phyloP scores from a whole-genome alignment of 2,329 filamentous ascomycete genomes.

The Sphaceloma murrayae region DNA sequence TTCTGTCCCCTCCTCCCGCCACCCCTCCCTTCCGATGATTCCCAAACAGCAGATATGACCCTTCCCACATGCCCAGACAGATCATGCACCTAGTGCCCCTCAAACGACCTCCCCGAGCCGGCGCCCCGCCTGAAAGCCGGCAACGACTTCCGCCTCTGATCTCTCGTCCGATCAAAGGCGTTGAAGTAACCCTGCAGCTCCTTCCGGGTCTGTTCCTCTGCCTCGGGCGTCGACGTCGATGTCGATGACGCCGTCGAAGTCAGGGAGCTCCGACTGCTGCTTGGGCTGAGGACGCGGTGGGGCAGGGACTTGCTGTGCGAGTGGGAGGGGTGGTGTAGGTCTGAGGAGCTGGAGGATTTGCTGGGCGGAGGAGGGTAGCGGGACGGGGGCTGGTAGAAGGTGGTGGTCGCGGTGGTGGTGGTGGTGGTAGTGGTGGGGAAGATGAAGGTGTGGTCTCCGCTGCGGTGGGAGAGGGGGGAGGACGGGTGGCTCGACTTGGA shows the following conservation, averaged over 20 bases:
- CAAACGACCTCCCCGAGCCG: no score
- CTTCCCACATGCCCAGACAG: no score
- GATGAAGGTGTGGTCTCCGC: slow-evolving; percentile 19
- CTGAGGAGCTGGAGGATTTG: slow-evolving; percentile 31
- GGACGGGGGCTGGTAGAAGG: slow-evolving; percentile 55
- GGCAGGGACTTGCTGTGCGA: slow-evolving; percentile 22
- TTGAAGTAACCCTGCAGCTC: slow-evolving; percentile 80
- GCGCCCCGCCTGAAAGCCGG: slow-evolving; percentile 15
- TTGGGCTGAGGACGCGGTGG: slow-evolving; percentile 25
- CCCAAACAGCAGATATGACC: no score
- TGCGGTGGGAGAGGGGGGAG: slow-evolving; percentile 32
- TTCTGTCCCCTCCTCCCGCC: no score
- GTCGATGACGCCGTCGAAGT: no score
- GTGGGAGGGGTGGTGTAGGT: slow-evolving; percentile 32
- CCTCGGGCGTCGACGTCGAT: slow-evolving; percentile 37
- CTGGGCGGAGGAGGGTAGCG: slow-evolving; percentile 34
- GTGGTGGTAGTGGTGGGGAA: slow-evolving; percentile 25
- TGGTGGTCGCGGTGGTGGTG: slow-evolving; percentile 19
- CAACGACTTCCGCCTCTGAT: slow-evolving; percentile 37
- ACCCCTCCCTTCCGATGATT: no score
- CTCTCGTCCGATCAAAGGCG: slow-evolving; percentile 76
- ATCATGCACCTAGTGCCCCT: no score
- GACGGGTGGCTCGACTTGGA: slow-evolving; percentile 61
- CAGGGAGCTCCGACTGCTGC: slow-evolving; percentile 37
- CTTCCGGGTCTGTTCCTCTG: slow-evolving; percentile 67